Evolutionary conservation across 805 yeast species (phyloP), one percentile per base, ranked within the genome.

Genomic region (Hermanozyma aechmeae): DNA sequence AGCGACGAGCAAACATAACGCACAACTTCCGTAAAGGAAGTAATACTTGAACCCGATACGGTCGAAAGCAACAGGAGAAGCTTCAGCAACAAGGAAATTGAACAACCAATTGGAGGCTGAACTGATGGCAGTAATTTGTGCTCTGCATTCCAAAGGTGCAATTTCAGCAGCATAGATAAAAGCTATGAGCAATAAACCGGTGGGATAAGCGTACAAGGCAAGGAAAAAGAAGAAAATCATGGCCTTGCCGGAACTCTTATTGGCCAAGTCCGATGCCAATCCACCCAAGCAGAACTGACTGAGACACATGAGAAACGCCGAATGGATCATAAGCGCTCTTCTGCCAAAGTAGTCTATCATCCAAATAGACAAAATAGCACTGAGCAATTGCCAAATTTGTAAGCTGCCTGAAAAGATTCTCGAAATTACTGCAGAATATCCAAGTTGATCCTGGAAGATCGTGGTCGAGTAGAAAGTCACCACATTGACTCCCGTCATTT

Each of bases 381-480:
- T 73, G 3, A 56, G 38, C 39, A 73, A 73, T 45, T 75, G 75
- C 15, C 73, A 70, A 12, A 63, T 45, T 30, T 79, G 77, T 26
- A 74, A 62, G n/a, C n/a, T n/a, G n/a, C n/a, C n/a, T n/a, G n/a
- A n/a, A n/a, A n/a, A n/a, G n/a, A n/a, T n/a, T n/a, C n/a, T n/a
- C n/a, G n/a, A n/a, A n/a, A n/a, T n/a, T 14, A 67, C 45, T 16
- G 73, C 68, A 6, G 78, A 71, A 3, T 76, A 72, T 24, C 65
- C 46, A 43, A 74, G 58, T n/a, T 79, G 75, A 44, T 73, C 68
- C 30, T 63, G 48, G 57, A 75, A 73, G 26, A 75, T 64, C 10
- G 76, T 60, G 7, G 79, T 69, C 5, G 76, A 71, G 42, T 73
- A 75, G 50, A 73, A 74, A 68, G 74, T 71, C 43, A 75, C 72